A percentile compares a stretch with the other conserved stretches of the same genome.
phyloP scores from a whole-genome alignment of 2,329 filamentous ascomycete species.

The Aquanectria penicillioides region DNA sequence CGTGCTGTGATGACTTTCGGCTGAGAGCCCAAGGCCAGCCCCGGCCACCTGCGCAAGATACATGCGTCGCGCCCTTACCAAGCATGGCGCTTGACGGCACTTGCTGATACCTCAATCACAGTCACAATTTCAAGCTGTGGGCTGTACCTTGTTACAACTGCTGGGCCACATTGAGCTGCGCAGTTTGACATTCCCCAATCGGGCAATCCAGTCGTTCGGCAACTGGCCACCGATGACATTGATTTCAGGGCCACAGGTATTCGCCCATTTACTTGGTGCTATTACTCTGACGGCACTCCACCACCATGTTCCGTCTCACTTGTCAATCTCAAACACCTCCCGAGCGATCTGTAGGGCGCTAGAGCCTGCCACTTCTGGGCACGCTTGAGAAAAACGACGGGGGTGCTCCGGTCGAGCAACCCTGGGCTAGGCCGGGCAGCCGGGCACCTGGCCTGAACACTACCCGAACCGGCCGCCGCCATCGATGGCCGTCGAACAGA shows the following conservation, averaged over 20 bases:
- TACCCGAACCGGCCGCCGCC: constrained; percentile 9
- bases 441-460: too few species aligned
- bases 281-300: constrained; percentile 8
- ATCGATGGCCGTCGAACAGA: constrained; percentile 2
- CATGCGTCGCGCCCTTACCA: too few species aligned
- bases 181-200: constrained; percentile 1
- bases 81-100: too few species aligned
- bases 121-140: background rate
- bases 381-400: constrained; percentile 9
- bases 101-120: too few species aligned
- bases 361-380: constrained; percentile 3
- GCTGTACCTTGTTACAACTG: background rate
- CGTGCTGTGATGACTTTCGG: background rate
- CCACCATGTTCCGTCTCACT: constrained; percentile 13
- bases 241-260: background rate
- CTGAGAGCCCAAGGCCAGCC: background rate
- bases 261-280: background rate
- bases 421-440: constrained; percentile 1
- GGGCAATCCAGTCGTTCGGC: background rate
- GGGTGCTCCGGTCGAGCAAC: background rate
- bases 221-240: constrained; percentile 1
- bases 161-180: constrained; percentile 5
- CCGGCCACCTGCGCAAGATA: too few species aligned
- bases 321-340: constrained; percentile 25
- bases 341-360: constrained; percentile 22